Evolutionary conservation across 2,329 filamentous ascomycete genomes (phyloP), one percentile per base, ranked within the genome.

Genomic region (Fusarium sp.): DNA sequence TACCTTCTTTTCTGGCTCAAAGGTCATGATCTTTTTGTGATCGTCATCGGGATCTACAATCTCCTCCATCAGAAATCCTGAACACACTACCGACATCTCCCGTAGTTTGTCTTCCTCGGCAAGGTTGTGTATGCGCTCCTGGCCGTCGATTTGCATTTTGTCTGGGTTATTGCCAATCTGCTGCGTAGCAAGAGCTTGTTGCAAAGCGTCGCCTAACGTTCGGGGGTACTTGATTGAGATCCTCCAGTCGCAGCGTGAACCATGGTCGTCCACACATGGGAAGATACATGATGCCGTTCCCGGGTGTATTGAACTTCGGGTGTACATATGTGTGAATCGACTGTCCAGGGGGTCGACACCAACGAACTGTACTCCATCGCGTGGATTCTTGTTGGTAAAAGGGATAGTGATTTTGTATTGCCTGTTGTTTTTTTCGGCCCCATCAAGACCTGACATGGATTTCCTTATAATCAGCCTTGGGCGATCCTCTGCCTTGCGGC

Each of bases 331-430:
- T 0, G 96, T 94, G 77, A 94, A 99, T 64, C 94, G 88, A 56
- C 84, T 84, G 76, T 97, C 95, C 50, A 90, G 87, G 57, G 90
- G 89, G 44, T 93, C 89, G 37, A 96, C 87, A 6, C 96, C 94
- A 17, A 96, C 92, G 79, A 97, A 99, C 63, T 97, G 94, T 59
- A 98, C 79, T 22, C 93, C 95, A 77, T 99, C 96, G 45, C 93
- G 87, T 50, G 94, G 90, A 71, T 88, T 88, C 50, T 88, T 88
- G 33, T 93, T 88, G 22, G 85, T 83, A 75, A 97, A 99, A 33
- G 96, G 92, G 57, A 97, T 91, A 46, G 82, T 82, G 39, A 88
- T 81, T 67, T 79, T 79, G 68, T 76, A 83, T 48, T 86, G 84
- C 68, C 78, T 79, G 57, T 81, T 80, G 32, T 84, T 82, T 51